Evolutionary conservation across 225 moss, liverwort and hornwort species (phyloP).

Genomic region (Bryum argenteum): DNA sequence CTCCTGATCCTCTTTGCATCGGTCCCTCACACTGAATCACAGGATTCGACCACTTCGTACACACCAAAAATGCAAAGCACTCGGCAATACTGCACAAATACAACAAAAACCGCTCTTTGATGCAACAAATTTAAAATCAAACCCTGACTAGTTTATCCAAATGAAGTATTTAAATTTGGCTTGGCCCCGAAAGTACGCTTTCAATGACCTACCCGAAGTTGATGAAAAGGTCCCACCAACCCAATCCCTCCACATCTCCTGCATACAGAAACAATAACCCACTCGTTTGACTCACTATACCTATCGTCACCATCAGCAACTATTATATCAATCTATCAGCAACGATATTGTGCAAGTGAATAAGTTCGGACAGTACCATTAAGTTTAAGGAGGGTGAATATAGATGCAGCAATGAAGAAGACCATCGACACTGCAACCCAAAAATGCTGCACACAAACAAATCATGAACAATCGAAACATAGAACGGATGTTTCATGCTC

Average conservation of each 20-base stretch:
- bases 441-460: constrained; percentile 80
- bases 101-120: not conserved
- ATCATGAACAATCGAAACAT: constrained; percentile 20
- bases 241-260: constrained; percentile 98
- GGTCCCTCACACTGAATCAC: constrained; percentile 74
- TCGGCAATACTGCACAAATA: constrained; percentile 83
- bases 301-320: not conserved
- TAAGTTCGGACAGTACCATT: constrained; percentile 57
- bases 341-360: not conserved
- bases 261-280: constrained; percentile 24
- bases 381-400: constrained; percentile 97
- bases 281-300: constrained; percentile 12
- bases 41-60: constrained; percentile 99
- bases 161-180: not conserved
- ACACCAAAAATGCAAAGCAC: constrained; percentile 96
- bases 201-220: constrained; percentile 84
- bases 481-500: constrained; percentile 3
- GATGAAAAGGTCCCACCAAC: constrained; percentile 99
- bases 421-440: constrained; percentile 99
- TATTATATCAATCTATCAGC: not conserved
- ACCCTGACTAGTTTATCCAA: not conserved
- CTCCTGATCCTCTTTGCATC: constrained; percentile 62
- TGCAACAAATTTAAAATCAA: not conserved
- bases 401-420: constrained; percentile 95
- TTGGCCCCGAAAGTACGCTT: not conserved